phyloP scores from a whole-genome alignment of 352 stramenopile genomes.

The Globisporangium splendens region DNA sequence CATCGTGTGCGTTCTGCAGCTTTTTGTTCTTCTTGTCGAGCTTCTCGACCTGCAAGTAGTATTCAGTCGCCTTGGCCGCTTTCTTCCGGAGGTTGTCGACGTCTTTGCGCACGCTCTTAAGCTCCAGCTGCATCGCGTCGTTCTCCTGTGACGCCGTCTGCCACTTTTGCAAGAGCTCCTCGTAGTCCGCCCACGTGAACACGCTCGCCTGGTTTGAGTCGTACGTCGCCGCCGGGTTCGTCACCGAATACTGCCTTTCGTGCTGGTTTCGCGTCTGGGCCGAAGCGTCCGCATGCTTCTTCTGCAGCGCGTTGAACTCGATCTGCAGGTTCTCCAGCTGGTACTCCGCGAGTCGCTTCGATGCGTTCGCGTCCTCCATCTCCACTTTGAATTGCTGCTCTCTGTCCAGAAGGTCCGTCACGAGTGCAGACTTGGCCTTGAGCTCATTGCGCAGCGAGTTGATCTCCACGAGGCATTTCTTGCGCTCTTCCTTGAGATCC shows the following conservation, averaged over 20 bases:
- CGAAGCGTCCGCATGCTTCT: not conserved
- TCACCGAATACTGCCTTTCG: constrained; percentile 19
- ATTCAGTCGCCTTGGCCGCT: constrained; percentile 32
- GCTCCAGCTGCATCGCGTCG: constrained; percentile 33
- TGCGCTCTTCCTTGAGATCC: constrained; percentile 40
- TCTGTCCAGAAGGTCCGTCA: constrained; percentile 52
- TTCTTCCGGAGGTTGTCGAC: constrained; percentile 44
- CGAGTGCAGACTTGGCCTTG: constrained; percentile 49
- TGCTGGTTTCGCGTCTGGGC: constrained; percentile 1
- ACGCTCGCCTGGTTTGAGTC: constrained; percentile 53
- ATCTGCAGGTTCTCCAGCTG: constrained; percentile 23
- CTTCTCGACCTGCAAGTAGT: constrained; percentile 36
- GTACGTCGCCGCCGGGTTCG: constrained; percentile 49
- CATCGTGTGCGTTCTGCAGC: constrained; percentile 49
- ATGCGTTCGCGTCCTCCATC: constrained; percentile 24
- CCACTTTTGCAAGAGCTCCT: constrained; percentile 47
- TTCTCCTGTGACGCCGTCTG: constrained; percentile 40
- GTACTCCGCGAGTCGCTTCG: constrained; percentile 34
- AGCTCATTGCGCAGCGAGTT: constrained; percentile 53
- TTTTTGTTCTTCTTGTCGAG: constrained; percentile 59
- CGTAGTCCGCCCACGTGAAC: constrained; percentile 51
- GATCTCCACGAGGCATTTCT: constrained; percentile 42
- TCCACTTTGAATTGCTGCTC: constrained; percentile 38
- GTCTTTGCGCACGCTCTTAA: constrained; percentile 60
- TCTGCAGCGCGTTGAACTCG: constrained; percentile 24